phyloP scores from a whole-genome alignment of 2,329 filamentous ascomycete genomes.

The Microcyclospora pomicola region DNA sequence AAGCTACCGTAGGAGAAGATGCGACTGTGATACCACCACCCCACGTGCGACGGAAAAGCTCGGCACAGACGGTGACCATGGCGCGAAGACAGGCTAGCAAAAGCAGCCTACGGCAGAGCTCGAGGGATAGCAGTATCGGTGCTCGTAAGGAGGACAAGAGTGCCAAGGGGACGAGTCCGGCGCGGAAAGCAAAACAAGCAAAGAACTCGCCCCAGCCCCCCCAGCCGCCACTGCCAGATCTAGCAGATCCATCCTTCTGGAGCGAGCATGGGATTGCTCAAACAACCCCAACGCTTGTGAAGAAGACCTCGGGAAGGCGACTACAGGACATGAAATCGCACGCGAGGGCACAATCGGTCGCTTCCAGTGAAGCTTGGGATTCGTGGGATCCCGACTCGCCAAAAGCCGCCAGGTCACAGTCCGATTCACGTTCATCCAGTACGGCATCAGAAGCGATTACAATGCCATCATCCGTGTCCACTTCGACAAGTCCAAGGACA shows the following conservation, averaged over 20 bases:
- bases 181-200: constrained; percentile 9
- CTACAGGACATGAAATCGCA: constrained; percentile 11
- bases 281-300: constrained; percentile 9
- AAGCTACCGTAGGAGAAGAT: constrained; percentile 93
- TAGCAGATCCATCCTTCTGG: constrained; percentile 19
- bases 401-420: constrained; percentile 2
- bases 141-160: constrained; percentile 9
- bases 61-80: constrained; percentile 12
- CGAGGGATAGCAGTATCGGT: constrained; percentile 2
- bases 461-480: constrained; percentile 13
- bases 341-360: constrained; percentile 11
- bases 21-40: constrained; percentile 43
- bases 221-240: constrained; percentile 12
- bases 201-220: constrained; percentile 6
- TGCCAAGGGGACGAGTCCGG: constrained; percentile 8
- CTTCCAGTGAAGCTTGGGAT: constrained; percentile 18
- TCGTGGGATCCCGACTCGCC: constrained; percentile 15
- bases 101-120: constrained; percentile 10
- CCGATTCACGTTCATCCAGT: constrained; percentile 11
- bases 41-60: constrained; percentile 12
- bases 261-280: constrained; percentile 12
- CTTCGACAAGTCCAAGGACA: constrained; percentile 10
- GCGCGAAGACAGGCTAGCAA: constrained; percentile 17
- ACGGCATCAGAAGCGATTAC: constrained; percentile 14
- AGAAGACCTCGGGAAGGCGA: constrained; percentile 9